These are phyloP conservation scores for Chlamydomonas schloesseri DNA, from an alignment of 139 green algal species.

Conservation along the genomic window DNA sequence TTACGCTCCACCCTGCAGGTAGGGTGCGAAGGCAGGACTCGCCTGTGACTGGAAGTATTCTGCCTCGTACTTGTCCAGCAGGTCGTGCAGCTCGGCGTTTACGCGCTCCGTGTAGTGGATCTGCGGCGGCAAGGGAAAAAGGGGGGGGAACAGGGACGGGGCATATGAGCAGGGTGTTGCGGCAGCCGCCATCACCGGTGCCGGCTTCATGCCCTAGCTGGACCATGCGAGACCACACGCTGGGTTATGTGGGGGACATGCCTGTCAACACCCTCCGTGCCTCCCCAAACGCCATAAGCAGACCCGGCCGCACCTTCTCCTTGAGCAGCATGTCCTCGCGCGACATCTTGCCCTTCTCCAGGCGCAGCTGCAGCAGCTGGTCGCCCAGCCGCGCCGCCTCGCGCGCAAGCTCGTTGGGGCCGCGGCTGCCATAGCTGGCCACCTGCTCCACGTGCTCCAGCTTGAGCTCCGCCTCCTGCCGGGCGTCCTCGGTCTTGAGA, in stretches of 20 bases:
- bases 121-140: background rate
- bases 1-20: too few relatives aligned
- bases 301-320: slow-evolving; percentile 60
- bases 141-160: background rate
- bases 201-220: too few relatives aligned
- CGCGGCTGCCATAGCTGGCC: background rate
- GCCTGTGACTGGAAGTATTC: slow-evolving; percentile 54
- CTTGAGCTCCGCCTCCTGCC: slow-evolving; percentile 56
- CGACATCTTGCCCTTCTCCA: slow-evolving; percentile 59
- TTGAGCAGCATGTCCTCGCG: slow-evolving; percentile 67
- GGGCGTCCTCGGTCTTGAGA: slow-evolving; percentile 44
- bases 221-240: too few relatives aligned
- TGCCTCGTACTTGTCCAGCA: slow-evolving; percentile 68
- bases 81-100: slow-evolving; percentile 73
- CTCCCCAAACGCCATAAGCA: too few relatives aligned
- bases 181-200: background rate
- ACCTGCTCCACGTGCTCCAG: slow-evolving; percentile 48
- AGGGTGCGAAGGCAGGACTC: too few relatives aligned
- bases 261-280: too few relatives aligned
- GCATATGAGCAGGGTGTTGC: background rate
- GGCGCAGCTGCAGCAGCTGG: slow-evolving; percentile 58
- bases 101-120: slow-evolving; percentile 71
- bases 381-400: slow-evolving; percentile 60
- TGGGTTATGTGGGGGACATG: too few relatives aligned
- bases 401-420: slow-evolving; percentile 45